These are phyloP conservation scores for Sclerotinia borealis DNA, from an alignment of 2,329 filamentous ascomycete species.

Conservation along the genomic window DNA sequence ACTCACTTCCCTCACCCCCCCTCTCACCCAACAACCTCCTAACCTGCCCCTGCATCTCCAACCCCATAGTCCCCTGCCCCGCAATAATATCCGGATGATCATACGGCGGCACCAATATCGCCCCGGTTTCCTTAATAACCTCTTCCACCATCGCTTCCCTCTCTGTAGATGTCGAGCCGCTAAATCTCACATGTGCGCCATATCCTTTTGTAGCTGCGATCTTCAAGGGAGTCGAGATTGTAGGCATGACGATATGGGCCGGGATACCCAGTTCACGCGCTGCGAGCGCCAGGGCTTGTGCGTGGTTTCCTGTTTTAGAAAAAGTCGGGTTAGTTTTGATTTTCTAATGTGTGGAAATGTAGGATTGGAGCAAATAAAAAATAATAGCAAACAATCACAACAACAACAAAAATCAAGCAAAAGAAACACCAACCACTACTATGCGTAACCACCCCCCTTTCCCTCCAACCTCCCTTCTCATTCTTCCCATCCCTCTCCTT, in stretches of 20 bases:
- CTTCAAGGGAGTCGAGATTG: conserved; percentile 78
- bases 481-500: conserved; percentile 56
- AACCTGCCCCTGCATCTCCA: conserved; percentile 77
- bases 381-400: no score
- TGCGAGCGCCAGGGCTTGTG: conserved; percentile 84
- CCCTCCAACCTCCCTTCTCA: conserved; percentile 51
- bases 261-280: conserved; percentile 67
- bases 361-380: background rate
- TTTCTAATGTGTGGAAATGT: no score
- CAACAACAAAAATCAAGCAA: no score
- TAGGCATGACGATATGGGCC: conserved; percentile 87
- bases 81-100: conserved; percentile 89
- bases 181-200: conserved; percentile 73
- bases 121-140: conserved; percentile 66
- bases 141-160: conserved; percentile 70
- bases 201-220: conserved; percentile 76
- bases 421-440: conserved; percentile 60
- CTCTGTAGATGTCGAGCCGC: conserved; percentile 72
- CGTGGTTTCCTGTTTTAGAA: conserved; percentile 69
- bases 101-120: conserved; percentile 80
- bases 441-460: conserved; percentile 78
- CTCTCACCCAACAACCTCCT: conserved; percentile 41
- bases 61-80: conserved; percentile 82
- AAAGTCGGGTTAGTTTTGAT: background rate
- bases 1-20: conserved; percentile 14